Evolutionary conservation across 2,329 filamentous ascomycete species (phyloP), one percentile per base, ranked within the genome.

Genomic region (Cercospora janseana): DNA sequence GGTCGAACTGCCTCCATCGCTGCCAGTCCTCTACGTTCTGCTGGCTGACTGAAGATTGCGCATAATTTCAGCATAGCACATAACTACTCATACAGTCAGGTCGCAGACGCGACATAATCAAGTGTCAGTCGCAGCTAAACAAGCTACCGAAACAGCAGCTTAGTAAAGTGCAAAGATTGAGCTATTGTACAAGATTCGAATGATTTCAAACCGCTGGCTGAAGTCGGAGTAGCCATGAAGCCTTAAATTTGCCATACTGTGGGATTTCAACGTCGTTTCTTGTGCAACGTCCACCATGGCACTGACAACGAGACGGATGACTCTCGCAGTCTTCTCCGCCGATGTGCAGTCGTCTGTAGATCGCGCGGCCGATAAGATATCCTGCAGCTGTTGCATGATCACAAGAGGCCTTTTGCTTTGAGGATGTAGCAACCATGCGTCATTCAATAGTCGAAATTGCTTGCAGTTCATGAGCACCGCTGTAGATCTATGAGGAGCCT

Each of bases 201-300:
- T 50, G n/a, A 54, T 44, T 44, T 58, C 55, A 15, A 58, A 56
- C 7, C 47, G 46, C 21, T 56, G 47, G 23, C 53, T 48, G n/a
- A 54, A 52, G 15, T 58, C 53, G n/a, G 53, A 49, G 24, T 56
- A 51, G 2, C 53, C 53, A 32, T 58, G 52, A 7, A 54, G 45
- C 26, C 51, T 31, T 6, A 45, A n/a, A 38, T 56, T 56, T 16
- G 50, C 44, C 53, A 58, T 58, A 34, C 53, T 51, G 38, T 58
- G 53, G n/a, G 31, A 21, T 9, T 34, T 21, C 4, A 58, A 23
- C 4, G 28, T 43, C 4, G 53, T 54, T 6, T 28, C 13, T 6
- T 29, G 7, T 10, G 56, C 29, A 15, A 51, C 32, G 7, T 15
- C 26, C 3, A 24, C 49, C 53, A 58, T 58, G 12, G 21, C 28